Percentiles rank a stretch among this genome's conserved stretches.
Evolutionary conservation across 768 basidiomycete genomes (phyloP).

Genomic region (Vararia minispora): DNA sequence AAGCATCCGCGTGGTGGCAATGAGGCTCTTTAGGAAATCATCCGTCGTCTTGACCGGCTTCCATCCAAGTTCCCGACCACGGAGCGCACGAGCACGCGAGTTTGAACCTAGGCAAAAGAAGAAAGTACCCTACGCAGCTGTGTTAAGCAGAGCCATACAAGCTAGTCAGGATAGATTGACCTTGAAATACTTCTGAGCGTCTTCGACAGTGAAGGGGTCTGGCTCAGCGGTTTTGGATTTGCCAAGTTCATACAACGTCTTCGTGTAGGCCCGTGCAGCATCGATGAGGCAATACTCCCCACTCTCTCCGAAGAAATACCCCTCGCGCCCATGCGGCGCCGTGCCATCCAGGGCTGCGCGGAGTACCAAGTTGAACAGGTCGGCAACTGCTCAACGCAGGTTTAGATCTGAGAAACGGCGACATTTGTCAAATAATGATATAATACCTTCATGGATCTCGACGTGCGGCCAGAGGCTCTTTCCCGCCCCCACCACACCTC

Average conservation of each 20-base stretch:
- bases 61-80: conserved; percentile 37
- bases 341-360: conserved; percentile 21
- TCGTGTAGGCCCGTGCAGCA: conserved; percentile 26
- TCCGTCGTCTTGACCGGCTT: conserved; percentile 32
- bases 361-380: conserved; percentile 30
- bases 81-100: conserved; percentile 31
- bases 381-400: conserved; percentile 25
- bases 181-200: conserved; percentile 26
- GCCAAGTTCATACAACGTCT: conserved; percentile 21
- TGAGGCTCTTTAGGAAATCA: conserved; percentile 38
- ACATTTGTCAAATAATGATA: conserved; percentile 6
- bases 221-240: conserved; percentile 23
- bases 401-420: background rate
- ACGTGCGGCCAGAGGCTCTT: conserved; percentile 47
- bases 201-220: conserved; percentile 29
- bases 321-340: conserved; percentile 20
- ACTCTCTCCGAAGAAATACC: conserved; percentile 23
- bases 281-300: conserved; percentile 21
- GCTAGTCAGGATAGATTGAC: background rate
- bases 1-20: too few species aligned
- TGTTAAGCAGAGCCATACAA: background rate
- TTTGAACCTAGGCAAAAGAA: conserved; percentile 22
- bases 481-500: conserved; percentile 43
- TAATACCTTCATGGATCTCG: conserved; percentile 38
- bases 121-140: conserved; percentile 4